These are phyloP conservation scores for Blattamonas nauphoetae DNA, from an alignment of 78 protist species.

Conservation along the genomic window DNA sequence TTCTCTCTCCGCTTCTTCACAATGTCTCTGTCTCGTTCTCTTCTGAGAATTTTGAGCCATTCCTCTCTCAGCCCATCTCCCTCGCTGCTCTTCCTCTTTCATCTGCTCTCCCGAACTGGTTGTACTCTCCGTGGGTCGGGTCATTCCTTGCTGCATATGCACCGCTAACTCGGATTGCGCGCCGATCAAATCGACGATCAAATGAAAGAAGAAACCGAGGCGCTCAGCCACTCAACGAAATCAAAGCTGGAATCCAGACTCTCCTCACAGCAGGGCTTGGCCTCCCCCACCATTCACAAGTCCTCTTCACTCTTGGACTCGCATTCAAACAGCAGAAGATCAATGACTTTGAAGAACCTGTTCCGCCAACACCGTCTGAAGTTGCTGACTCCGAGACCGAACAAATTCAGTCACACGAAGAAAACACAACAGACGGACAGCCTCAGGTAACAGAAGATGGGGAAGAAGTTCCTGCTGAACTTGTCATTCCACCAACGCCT, in stretches of 20 bases:
- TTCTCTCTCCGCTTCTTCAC: too few relatives aligned
- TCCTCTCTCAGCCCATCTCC: not conserved
- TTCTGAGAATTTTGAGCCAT: not conserved
- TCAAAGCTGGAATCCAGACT: not conserved
- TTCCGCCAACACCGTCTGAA: too few relatives aligned
- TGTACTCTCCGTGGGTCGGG: not conserved
- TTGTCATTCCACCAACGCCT: not conserved
- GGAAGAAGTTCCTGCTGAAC: not conserved
- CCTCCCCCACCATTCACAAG: not conserved
- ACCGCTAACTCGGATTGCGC: not conserved
- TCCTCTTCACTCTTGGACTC: not conserved
- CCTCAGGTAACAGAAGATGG: not conserved
- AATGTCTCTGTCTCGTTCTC: not conserved
- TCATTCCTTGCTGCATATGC: not conserved
- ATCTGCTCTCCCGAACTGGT: not conserved
- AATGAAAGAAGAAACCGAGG: not conserved
- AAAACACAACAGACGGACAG: too few relatives aligned
- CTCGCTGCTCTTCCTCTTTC: not conserved
- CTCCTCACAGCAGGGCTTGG: not conserved
- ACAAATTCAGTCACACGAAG: too few relatives aligned
- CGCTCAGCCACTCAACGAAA: not conserved
- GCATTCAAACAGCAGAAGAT: not conserved
- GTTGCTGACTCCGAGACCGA: too few relatives aligned
- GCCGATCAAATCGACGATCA: too few relatives aligned
- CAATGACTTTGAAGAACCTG: too few relatives aligned